Evolutionary conservation across 345 rosid species (phyloP).

Genomic region (Gossypium australe): DNA sequence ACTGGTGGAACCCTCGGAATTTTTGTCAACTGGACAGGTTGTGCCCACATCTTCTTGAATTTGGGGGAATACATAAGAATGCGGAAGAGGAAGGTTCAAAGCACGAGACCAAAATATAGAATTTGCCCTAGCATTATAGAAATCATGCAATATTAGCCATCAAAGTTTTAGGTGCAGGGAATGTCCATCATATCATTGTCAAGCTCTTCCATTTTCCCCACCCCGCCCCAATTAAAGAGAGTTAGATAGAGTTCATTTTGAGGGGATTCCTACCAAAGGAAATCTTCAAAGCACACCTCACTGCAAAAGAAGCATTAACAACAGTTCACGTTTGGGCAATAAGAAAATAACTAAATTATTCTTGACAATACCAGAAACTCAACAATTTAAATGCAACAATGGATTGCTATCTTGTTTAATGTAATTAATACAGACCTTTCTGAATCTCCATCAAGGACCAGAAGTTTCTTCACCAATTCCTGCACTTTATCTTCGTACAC

Average conservation of each 20-base stretch:
- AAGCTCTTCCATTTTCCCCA: not conserved
- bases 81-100: constrained; percentile 87
- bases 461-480: constrained; percentile 67
- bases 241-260: not conserved
- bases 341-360: constrained; percentile 3
- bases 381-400: not conserved
- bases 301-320: constrained; percentile 36
- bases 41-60: constrained; percentile 32
- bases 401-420: not conserved
- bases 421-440: constrained; percentile 39
- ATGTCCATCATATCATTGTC: not conserved
- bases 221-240: not conserved
- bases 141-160: constrained; percentile 18
- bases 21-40: constrained; percentile 11
- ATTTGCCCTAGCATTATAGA: constrained; percentile 60
- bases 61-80: constrained; percentile 76
- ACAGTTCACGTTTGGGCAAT: not conserved
- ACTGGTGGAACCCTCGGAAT: constrained; percentile 15
- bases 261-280: constrained; percentile 63
- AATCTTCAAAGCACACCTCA: constrained; percentile 66
- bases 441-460: constrained; percentile 55
- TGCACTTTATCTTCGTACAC: constrained; percentile 65
- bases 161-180: not conserved
- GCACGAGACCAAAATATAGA: constrained; percentile 97
- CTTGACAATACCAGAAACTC: not conserved